Evolutionary conservation across 805 yeast species (phyloP).

Genomic region (Zygoascus tannicola): DNA sequence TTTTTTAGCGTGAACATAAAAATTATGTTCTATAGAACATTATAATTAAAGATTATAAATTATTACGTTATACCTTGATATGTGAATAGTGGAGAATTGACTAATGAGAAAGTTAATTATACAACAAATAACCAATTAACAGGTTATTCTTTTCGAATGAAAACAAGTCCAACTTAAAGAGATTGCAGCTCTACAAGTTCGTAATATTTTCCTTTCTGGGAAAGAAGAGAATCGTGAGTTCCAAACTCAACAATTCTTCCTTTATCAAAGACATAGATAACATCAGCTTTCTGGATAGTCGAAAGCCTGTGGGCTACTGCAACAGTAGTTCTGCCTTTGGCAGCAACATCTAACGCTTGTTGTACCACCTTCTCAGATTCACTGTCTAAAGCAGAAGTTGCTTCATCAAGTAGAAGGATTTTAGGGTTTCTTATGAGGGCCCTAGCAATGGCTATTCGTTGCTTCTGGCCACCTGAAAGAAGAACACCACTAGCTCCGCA

Average conservation of each 20-base stretch:
- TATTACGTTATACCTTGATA: no score
- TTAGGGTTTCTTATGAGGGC: slow-evolving; percentile 60
- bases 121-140: no score
- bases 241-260: slow-evolving; percentile 60
- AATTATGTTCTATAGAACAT: no score
- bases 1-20: no score
- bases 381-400: slow-evolving; percentile 55
- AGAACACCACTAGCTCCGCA: slow-evolving; percentile 50
- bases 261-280: slow-evolving; percentile 48
- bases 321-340: slow-evolving; percentile 63
- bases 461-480: slow-evolving; percentile 70
- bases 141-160: no score
- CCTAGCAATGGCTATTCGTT: slow-evolving; percentile 66
- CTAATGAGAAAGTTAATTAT: no score
- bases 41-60: no score
- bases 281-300: slow-evolving; percentile 55
- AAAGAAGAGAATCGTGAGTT: slow-evolving; percentile 39
- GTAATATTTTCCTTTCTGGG: slow-evolving; percentile 29
- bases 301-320: slow-evolving; percentile 81
- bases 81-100: no score
- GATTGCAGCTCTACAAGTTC: slow-evolving; percentile 34
- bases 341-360: slow-evolving; percentile 58
- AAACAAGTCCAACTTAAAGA: no score
- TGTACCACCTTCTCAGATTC: slow-evolving; percentile 75
- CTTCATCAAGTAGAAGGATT: slow-evolving; percentile 58